phyloP scores from a whole-genome alignment of 2,329 filamentous ascomycete genomes.

The Curvularia sp. region DNA sequence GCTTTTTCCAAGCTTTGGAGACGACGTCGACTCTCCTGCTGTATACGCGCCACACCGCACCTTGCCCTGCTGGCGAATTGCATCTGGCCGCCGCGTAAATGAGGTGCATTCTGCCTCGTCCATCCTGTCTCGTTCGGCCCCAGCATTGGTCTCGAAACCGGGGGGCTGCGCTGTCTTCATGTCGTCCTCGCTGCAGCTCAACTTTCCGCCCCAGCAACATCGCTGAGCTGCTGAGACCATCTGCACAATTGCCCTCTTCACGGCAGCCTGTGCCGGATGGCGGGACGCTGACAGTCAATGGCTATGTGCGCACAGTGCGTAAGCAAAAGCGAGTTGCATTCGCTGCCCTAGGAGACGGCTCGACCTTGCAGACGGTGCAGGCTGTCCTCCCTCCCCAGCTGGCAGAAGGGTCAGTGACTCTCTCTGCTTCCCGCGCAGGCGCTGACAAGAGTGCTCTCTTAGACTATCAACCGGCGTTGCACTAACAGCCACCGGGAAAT shows the following conservation, averaged over 20 bases:
- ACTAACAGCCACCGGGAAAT: slow-evolving; percentile 77
- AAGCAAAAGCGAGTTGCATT: slow-evolving; percentile 87
- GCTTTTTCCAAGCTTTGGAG: slow-evolving; percentile 25
- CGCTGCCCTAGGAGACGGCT: slow-evolving; percentile 86
- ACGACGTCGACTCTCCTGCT: slow-evolving; percentile 17
- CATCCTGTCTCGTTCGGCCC: slow-evolving; percentile 32
- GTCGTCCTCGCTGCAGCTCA: slow-evolving; percentile 41
- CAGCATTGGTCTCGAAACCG: slow-evolving; percentile 28
- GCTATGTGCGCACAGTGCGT: slow-evolving; percentile 83
- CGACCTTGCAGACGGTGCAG: slow-evolving; percentile 79
- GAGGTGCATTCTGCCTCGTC: slow-evolving; percentile 36
- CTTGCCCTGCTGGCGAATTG: slow-evolving; percentile 27
- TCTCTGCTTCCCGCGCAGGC: slow-evolving; percentile 6
- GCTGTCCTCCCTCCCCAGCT: slow-evolving; percentile 76
- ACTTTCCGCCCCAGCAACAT: slow-evolving; percentile 44
- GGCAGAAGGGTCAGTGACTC: slow-evolving; percentile 70
- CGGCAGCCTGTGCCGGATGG: slow-evolving; percentile 56
- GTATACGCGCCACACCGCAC: slow-evolving; percentile 20
- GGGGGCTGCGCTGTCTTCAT: slow-evolving; percentile 26
- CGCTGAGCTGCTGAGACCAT: slow-evolving; percentile 62
- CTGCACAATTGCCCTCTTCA: slow-evolving; percentile 50
- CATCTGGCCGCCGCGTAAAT: slow-evolving; percentile 37
- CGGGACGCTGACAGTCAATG: slow-evolving; percentile 63
- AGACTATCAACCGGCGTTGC: slow-evolving; percentile 85
- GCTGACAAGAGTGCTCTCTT: slow-evolving; percentile 28